Percentiles rank a stretch among this genome's conserved stretches.
These are phyloP conservation scores for Verticillium isaacii DNA, from an alignment of 2,329 filamentous ascomycete species.

Conservation along the genomic window DNA sequence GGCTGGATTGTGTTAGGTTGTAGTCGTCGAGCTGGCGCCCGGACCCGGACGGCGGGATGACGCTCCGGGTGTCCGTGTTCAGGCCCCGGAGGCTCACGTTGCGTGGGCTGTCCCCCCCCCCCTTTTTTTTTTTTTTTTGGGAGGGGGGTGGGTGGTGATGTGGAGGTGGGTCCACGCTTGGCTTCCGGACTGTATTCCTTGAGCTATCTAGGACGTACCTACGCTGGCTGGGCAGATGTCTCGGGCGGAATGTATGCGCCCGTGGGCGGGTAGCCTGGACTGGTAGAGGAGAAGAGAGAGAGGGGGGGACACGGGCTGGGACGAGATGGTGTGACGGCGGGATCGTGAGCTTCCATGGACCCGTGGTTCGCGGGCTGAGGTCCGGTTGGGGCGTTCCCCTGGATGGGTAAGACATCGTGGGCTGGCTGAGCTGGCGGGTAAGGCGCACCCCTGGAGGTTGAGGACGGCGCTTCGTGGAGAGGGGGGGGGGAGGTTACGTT, in stretches of 20 bases:
- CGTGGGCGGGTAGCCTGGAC: not conserved
- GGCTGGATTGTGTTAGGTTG: not conserved
- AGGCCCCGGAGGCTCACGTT: not conserved
- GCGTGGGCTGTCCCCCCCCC: not conserved
- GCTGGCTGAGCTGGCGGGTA: not conserved
- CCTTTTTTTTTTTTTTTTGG: not conserved
- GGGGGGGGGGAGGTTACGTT: not conserved
- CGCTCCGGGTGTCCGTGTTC: not conserved
- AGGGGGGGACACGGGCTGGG: not conserved
- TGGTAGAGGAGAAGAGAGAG: not conserved
- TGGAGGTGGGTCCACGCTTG: not conserved
- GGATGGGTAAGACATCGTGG: not conserved
- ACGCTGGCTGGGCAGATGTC: not conserved
- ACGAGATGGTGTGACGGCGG: not conserved
- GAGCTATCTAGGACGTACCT: not conserved
- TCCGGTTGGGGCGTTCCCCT: not conserved
- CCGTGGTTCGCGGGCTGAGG: not conserved
- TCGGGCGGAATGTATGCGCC: not conserved
- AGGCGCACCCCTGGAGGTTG: not conserved
- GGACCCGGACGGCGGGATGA: not conserved
- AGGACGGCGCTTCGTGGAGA: not conserved
- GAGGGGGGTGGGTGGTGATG: no score
- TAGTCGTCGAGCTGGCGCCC: not conserved
- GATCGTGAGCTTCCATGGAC: not conserved
- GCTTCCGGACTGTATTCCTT: not conserved